Percentiles rank a stretch among this genome's conserved stretches.
These are phyloP conservation scores for Nemophila menziesii DNA, from an alignment of 257 asterid species.

Conservation along the genomic window DNA sequence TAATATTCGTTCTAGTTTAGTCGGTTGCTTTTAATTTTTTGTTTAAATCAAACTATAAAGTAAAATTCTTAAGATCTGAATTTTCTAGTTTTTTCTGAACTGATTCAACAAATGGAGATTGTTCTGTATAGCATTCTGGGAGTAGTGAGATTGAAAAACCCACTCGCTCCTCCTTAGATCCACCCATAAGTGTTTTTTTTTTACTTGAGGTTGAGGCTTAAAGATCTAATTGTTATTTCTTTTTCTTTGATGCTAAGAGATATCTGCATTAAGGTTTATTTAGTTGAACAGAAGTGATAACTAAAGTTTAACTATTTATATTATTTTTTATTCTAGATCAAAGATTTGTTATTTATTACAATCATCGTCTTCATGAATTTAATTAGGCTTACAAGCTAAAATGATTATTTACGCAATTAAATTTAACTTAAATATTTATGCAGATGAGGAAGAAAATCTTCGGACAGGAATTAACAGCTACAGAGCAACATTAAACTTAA, in stretches of 20 bases:
- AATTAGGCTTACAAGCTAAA: not conserved
- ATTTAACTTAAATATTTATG: not conserved
- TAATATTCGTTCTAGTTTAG: not conserved
- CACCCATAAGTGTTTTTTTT: too few species aligned
- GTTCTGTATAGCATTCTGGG: too few species aligned
- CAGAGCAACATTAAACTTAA: slow-evolving; percentile 51
- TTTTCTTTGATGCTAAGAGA: not conserved
- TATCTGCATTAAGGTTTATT: not conserved
- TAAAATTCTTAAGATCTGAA: not conserved
- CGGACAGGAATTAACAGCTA: slow-evolving; percentile 60
- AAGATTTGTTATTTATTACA: slow-evolving; percentile 23
- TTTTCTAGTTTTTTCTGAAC: not conserved
- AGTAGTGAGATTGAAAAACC: too few species aligned
- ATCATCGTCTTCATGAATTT: not conserved
- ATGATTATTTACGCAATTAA: not conserved
- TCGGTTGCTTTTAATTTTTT: not conserved
- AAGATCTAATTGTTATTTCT: too few species aligned
- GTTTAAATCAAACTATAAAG: not conserved
- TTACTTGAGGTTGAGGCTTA: too few species aligned
- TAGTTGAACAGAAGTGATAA: slow-evolving; percentile 1
- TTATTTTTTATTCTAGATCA: not conserved
- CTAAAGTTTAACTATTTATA: not conserved
- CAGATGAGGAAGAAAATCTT: slow-evolving; percentile 54
- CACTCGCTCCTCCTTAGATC: too few species aligned
- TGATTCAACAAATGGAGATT: not conserved